A percentile compares a stretch with the other conserved stretches of the same genome.
These are phyloP conservation scores for Tricholoma terreum DNA, from an alignment of 768 basidiomycete genomes.

Conservation along the genomic window DNA sequence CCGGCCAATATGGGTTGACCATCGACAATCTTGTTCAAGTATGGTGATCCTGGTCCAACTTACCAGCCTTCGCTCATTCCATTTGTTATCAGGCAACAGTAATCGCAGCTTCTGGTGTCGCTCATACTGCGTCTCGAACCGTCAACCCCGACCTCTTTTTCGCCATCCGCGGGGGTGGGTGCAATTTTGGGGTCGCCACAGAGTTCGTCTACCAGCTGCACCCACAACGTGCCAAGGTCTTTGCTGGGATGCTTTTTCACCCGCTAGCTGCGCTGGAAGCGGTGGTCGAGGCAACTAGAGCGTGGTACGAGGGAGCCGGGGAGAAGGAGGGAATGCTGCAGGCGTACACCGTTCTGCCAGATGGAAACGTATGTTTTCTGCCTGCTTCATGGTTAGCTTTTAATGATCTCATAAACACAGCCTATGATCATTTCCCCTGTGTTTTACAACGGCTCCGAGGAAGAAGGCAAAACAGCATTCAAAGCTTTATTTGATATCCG, in stretches of 20 bases:
- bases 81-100: conserved; percentile 12
- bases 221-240: conserved; percentile 47
- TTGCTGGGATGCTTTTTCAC: conserved; percentile 39
- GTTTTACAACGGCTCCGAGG: conserved; percentile 52
- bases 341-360: conserved; percentile 33
- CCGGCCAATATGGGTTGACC: conserved; percentile 39
- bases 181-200: conserved; percentile 55
- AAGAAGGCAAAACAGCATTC: conserved; percentile 43
- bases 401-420: conserved; percentile 21
- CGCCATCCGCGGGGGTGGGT: conserved; percentile 50
- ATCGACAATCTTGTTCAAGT: conserved; percentile 48
- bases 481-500: conserved; percentile 46
- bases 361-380: conserved; percentile 31
- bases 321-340: conserved; percentile 40
- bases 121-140: conserved; percentile 23
- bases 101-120: conserved; percentile 14
- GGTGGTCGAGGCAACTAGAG: conserved; percentile 26
- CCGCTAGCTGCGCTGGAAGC: conserved; percentile 25
- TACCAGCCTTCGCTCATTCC: background rate
- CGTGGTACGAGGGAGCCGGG: conserved; percentile 36
- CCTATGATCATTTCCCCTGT: conserved; percentile 32
- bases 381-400: background rate
- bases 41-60: background rate
- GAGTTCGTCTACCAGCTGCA: conserved; percentile 48
- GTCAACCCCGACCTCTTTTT: conserved; percentile 49